Evolutionary conservation across 768 basidiomycete genomes (phyloP), one percentile per base, ranked within the genome.

Genomic region (Xerocomus brunneocitrinus): DNA sequence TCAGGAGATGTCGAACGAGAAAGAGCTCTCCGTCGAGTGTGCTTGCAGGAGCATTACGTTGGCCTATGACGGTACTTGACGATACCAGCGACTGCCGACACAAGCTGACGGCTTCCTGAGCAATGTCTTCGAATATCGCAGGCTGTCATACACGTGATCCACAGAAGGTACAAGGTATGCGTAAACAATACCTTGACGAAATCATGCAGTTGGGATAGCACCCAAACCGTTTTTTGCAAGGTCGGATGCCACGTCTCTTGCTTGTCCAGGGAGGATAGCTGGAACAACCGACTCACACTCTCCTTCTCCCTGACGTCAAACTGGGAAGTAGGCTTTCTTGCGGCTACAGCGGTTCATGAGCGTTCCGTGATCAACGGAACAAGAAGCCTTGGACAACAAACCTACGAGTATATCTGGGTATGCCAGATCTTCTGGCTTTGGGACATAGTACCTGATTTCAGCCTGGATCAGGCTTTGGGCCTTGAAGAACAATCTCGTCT

Each of bases 41-140:
- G 45, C 74, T 71, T 7, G 72, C 58, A 22, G 77, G 71, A 14
- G 73, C 70, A 36, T 75, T 75, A 46, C 78, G 80, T 30, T 68
- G 67, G 24, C 79, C 76, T 46, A 98, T 76, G 22, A 77, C 72
- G n/a, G 86, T 79, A 0, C 88, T 79, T 0, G 90, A 92, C 5
- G 79, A 68, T 34, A 88, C 75, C 4, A 98, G 79, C 0, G 95
- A 95, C 54, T 86, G 79, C 34, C 86, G 82, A 67, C 94, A 95
- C 4, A 92, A 74, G 12, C 79, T 76, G 31, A 97, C 78, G 0
- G 95, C 91, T 71, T 98, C 95, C 71, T 94, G 91, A 0, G 95
- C 94, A 38, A 98, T 89, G 67, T 99, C 97, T 61, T 94, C 89
- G 54, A 97, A 99, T 53, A 98, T 95, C 1, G 84, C 87, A n/a